Evolutionary conservation across 2,329 filamentous ascomycete genomes (phyloP), one percentile per base, ranked within the genome.

Genomic region (Phialophora tarda): DNA sequence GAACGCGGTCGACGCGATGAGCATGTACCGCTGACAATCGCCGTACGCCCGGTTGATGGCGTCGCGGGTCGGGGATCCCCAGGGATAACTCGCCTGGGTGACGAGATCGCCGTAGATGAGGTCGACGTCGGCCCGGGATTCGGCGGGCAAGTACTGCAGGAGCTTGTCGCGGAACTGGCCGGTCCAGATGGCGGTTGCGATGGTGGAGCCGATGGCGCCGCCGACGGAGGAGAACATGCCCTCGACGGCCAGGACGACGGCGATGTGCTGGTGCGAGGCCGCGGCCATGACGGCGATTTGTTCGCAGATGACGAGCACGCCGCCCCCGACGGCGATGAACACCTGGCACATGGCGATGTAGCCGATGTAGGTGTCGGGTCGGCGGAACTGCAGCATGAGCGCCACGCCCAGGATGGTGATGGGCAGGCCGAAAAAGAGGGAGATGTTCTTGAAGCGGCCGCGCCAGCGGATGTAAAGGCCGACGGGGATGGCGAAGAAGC

Each of bases 281-380:
- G 82, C 80, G 0, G 83, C 80, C 73, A 87, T 83, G 51, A 87
- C 82, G 11, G 85, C 83, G 59, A 88, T 81, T 70, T 88, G 82
- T 71, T 84, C 78, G 69, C 80, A 79, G 68, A 85, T 80, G 55
- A 85, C 79, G 17, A 85, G 78, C 44, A 81, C 81, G 66, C 81
- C 81, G 11, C 82, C 83, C n/a, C 78, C 79, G 65, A 84, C 75
- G 28, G 83, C 82, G 65, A 85, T 82, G 70, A 86, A 79, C 66
- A 85, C 79, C 71, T 85, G 83, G 66, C 80, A 82, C 78, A 84
- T 81, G 75, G 85, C 73, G 23, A 86, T 76, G 70, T 82, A 84
- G 8, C 82, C 82, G 32, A 86, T 77, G 56, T 78, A 75, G 24
- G 76, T 75, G 59, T 80, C 75, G 1, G 82, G 79, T 50, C 79